A percentile compares a stretch with the other conserved stretches of the same genome.
These are phyloP conservation scores for Camelina hispida DNA, from an alignment of 345 rosid species.

Conservation along the genomic window DNA sequence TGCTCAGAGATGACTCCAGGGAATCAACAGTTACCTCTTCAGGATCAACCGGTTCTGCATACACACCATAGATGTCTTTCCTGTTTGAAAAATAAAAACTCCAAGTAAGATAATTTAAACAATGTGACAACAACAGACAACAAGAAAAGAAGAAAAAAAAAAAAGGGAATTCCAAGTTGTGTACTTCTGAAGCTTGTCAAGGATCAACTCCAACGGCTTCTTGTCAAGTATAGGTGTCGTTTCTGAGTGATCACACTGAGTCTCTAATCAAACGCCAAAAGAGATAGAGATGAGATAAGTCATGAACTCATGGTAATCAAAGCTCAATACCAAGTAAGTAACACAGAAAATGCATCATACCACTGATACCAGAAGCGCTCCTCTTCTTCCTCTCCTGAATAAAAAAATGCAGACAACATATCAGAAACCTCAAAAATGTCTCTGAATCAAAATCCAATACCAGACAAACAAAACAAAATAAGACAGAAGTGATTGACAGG, in stretches of 20 bases:
- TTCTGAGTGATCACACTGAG: conserved; percentile 45
- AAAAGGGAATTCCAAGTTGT: conserved; percentile 7
- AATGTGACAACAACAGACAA: neutral
- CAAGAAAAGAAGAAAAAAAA: neutral
- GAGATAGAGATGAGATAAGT: conserved; percentile 11
- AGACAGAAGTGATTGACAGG: conserved; percentile 46
- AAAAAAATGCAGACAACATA: conserved; percentile 36
- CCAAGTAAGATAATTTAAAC: conserved; percentile 35
- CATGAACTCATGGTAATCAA: conserved; percentile 23
- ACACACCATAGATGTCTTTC: conserved; percentile 95
- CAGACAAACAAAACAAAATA: conserved; percentile 42
- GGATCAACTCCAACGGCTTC: conserved; percentile 78
- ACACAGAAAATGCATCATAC: conserved; percentile 42
- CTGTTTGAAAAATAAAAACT: conserved; percentile 56
- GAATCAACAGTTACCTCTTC: conserved; percentile 74
- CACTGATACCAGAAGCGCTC: conserved; percentile 51
- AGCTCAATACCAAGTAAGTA: conserved; percentile 12
- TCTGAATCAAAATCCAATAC: conserved; percentile 44
- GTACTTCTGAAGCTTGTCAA: conserved; percentile 95
- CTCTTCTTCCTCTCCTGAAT: conserved; percentile 65
- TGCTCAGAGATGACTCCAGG: neutral
- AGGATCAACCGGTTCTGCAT: conserved; percentile 93
- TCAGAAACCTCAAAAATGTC: conserved; percentile 33
- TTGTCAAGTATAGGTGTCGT: conserved; percentile 76
- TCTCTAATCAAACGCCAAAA: conserved; percentile 52